A percentile compares a stretch with the other conserved stretches of the same genome.
Conservation (phyloP, 2,329 filamentous ascomycete genomes). For the Pseudocercospora eumusae region DNA sequence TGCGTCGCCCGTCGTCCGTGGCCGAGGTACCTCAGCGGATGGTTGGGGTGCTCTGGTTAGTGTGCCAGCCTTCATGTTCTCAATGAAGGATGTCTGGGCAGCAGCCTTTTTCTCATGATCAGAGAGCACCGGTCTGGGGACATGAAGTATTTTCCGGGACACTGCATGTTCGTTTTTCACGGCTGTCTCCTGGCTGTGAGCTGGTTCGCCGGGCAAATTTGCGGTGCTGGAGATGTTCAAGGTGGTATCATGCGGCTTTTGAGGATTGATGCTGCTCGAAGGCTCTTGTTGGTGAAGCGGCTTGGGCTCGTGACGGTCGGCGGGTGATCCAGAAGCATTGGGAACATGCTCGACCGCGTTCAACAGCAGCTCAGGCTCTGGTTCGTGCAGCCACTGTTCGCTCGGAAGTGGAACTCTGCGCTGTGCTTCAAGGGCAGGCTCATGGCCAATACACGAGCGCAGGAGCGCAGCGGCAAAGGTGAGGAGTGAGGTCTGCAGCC, state of each 20-base stretch:
- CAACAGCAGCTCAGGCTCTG: slow-evolving; percentile 5
- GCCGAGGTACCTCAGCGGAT: background rate
- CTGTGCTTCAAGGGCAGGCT: background rate
- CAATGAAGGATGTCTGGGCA: background rate
- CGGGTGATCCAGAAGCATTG: background rate
- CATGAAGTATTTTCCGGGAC: background rate
- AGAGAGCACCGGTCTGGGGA: background rate
- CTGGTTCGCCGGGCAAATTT: background rate
- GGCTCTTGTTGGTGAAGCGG: background rate
- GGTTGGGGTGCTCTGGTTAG: background rate
- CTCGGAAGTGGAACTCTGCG: background rate
- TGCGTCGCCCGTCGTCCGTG: background rate
- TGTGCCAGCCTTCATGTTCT: background rate
- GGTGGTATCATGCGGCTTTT: background rate
- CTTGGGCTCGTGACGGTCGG: background rate
- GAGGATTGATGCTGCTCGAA: background rate
- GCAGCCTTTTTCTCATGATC: background rate
- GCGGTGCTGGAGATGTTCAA: background rate
- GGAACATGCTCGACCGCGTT: background rate
- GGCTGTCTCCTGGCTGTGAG: background rate
- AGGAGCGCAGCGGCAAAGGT: slow-evolving; percentile 17
- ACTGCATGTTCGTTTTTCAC: background rate
- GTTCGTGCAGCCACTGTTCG: background rate
- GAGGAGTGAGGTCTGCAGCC: slow-evolving; percentile 20
- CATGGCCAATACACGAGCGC: slow-evolving; percentile 9